Percentiles rank a stretch among this genome's conserved stretches.
Conservation (phyloP, 805 yeast species). For the Alloascoidea africana region DNA sequence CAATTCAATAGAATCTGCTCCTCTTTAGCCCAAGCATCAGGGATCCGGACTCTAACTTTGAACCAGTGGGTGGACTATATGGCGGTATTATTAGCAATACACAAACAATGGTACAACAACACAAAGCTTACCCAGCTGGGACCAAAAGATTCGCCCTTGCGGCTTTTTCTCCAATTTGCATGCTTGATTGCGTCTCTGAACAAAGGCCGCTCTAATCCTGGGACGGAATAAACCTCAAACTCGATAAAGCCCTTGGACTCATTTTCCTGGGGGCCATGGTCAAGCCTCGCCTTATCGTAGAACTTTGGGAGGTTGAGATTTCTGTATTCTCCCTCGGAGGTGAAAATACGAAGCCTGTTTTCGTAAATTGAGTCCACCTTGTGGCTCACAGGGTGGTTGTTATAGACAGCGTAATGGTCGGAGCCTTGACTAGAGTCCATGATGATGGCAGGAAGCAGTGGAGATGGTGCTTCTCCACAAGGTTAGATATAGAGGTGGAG, state of each 20-base stretch:
- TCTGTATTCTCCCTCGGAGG: conserved; percentile 63
- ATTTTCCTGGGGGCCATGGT: conserved; percentile 17
- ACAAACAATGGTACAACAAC: too few relatives aligned
- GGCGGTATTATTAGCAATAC: too few relatives aligned
- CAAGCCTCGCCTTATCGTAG: conserved; percentile 47
- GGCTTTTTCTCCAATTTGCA: conserved; percentile 26
- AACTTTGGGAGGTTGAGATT: conserved; percentile 69
- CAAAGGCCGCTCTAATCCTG: conserved; percentile 48
- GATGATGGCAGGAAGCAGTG: too few relatives aligned
- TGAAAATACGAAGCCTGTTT: conserved; percentile 62
- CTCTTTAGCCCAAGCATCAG: conserved; percentile 28
- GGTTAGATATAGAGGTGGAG: too few relatives aligned
- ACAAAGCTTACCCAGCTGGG: conserved; percentile 60
- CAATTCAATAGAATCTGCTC: conserved; percentile 56
- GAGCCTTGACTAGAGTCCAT: too few relatives aligned
- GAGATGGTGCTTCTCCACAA: too few relatives aligned
- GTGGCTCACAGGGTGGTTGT: conserved; percentile 48
- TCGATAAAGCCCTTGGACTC: conserved; percentile 29
- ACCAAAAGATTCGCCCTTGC: conserved; percentile 65
- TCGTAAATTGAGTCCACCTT: conserved; percentile 65
- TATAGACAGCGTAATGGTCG: conserved; percentile 15
- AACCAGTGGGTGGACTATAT: conserved; percentile 80
- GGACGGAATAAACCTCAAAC: conserved; percentile 59
- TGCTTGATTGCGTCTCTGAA: conserved; percentile 42
- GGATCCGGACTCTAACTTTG: conserved; percentile 47